Percentiles rank a stretch among this genome's conserved stretches.
phyloP scores from a whole-genome alignment of 2,329 filamentous ascomycete genomes.

The Penicillium sclerotiorum region DNA sequence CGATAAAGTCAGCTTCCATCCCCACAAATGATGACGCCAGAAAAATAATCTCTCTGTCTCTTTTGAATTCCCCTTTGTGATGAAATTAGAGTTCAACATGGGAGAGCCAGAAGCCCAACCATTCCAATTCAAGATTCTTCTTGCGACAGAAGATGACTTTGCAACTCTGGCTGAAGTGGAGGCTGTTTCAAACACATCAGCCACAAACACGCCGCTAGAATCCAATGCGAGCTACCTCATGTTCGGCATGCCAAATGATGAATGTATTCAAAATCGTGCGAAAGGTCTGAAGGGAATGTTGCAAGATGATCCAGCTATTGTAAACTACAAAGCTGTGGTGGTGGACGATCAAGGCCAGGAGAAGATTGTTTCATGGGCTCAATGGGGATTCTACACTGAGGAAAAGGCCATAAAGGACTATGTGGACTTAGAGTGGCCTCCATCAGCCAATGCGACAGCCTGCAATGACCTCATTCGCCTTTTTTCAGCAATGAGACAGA shows the following conservation, averaged over 20 bases:
- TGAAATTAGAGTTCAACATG: not conserved
- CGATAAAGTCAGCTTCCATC: too few species aligned
- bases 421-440: not conserved
- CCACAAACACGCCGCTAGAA: not conserved
- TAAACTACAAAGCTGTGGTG: conserved; percentile 1
- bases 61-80: not conserved
- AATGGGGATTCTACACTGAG: conserved; percentile 3
- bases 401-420: not conserved
- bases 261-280: not conserved
- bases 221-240: not conserved
- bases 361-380: conserved; percentile 2
- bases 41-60: not conserved
- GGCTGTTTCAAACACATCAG: not conserved
- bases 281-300: not conserved
- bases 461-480: conserved; percentile 1
- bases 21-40: not conserved
- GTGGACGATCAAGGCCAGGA: not conserved
- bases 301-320: not conserved
- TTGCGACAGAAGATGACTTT: conserved; percentile 1
- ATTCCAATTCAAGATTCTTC: not conserved
- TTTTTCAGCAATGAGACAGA: not conserved
- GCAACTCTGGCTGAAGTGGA: not conserved
- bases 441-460: not conserved
- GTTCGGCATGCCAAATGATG: not conserved
- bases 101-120: not conserved